Base-by-base conservation (phyloP, 306 rosid species). In the Phaseolus lunatus region DNA sequence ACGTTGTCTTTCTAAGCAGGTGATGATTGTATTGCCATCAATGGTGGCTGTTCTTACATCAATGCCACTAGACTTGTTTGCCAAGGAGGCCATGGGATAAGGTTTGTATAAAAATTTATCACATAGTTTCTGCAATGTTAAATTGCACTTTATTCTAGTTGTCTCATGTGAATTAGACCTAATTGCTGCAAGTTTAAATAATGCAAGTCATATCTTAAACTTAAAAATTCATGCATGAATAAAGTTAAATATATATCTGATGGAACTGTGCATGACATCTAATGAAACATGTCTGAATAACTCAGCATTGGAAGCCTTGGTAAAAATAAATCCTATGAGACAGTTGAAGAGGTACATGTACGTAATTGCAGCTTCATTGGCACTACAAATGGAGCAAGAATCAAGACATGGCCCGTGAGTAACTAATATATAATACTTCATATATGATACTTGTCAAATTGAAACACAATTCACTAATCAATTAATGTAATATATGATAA, bases 241-340 rank as follows among this genome's bases (percentile, higher is more conserved):
- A 0, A 39, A 10, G 13, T 11, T 41, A 9, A 41, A 41, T 41
- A 10, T 41, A 41, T 41, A 10, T 41, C 0, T 10, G 13, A 41
- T 41, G 12, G 45, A 41, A 41, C 14, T 41, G 9, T 41, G 14
- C 45, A 41, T 41, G 45, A 41, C 13, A 41, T 41, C 3, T 7
- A 41, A 41, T 19, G 7, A 12, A 10, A 39, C 19, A 16, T 19
- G 8, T 41, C 3, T 53, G 43, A 53, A 53, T 9, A 2, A 66
- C 7, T 14, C 56, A 84, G 88, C 72, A 53, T 84, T 67, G 90
- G 90, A 2, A 87, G 90, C 52, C 86, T 87, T 39, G 90, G 90
- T 18, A 2, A 1, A 37, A 0, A 53, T 41, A 26, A 58, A 0
- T 2, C 9, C 2, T 8, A 43, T 15, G 53, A 52, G 7, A 63